Evolutionary conservation across 345 rosid species (phyloP).

Genomic region (Lepidium didymum): DNA sequence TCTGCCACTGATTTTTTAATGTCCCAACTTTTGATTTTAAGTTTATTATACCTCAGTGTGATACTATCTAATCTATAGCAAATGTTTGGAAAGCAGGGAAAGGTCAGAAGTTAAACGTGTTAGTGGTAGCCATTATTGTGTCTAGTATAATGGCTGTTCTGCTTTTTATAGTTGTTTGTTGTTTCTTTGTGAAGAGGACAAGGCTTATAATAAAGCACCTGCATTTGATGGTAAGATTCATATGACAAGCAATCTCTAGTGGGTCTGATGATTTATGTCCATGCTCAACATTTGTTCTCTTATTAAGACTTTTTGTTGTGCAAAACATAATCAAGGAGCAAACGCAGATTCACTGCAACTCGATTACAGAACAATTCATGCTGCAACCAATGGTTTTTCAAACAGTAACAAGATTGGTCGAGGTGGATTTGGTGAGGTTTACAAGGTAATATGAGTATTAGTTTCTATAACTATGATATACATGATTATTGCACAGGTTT

Average conservation of each 20-base stretch:
- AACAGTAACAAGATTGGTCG: slow-evolving; percentile 38
- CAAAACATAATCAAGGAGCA: slow-evolving; percentile 26
- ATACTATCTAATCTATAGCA: neutral
- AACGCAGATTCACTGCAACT: slow-evolving; percentile 34
- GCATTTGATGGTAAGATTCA: slow-evolving; percentile 28
- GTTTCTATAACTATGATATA: neutral
- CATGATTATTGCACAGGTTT: too few relatives aligned
- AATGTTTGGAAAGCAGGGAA: slow-evolving; percentile 23
- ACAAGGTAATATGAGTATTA: slow-evolving; percentile 28
- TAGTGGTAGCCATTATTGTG: slow-evolving; percentile 28
- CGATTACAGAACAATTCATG: slow-evolving; percentile 28
- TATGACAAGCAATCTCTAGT: neutral
- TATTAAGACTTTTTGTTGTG: neutral
- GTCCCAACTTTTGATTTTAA: neutral
- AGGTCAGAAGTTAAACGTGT: neutral
- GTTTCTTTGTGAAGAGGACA: slow-evolving; percentile 25
- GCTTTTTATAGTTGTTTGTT: slow-evolving; percentile 27
- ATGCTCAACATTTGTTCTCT: neutral
- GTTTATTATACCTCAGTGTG: neutral
- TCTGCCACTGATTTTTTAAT: neutral
- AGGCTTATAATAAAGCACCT: neutral
- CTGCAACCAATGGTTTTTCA: slow-evolving; percentile 40
- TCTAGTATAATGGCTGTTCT: slow-evolving; percentile 12
- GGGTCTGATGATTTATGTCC: neutral
- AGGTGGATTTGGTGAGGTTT: slow-evolving; percentile 66